Evolutionary conservation across 768 basidiomycete species (phyloP).

Genomic region (Crepidotus variabilis): DNA sequence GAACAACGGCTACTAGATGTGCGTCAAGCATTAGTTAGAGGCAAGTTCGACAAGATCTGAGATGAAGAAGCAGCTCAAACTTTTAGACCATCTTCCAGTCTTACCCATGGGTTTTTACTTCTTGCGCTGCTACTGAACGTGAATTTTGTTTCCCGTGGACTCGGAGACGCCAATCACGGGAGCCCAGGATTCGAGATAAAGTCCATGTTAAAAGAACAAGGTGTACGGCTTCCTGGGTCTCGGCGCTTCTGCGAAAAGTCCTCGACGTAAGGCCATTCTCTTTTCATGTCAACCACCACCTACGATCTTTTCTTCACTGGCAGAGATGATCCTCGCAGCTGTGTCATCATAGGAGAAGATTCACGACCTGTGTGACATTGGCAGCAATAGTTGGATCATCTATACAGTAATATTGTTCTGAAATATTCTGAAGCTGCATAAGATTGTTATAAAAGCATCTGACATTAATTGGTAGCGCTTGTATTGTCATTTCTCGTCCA

Average conservation of each 20-base stretch:
- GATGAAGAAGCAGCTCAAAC: neutral
- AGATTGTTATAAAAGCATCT: no score
- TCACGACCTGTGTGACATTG: no score
- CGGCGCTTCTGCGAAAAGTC: conserved; percentile 22
- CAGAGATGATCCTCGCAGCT: conserved; percentile 62
- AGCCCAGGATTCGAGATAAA: conserved; percentile 35
- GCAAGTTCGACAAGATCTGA: no score
- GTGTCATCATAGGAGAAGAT: conserved; percentile 66
- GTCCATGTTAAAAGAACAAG: conserved; percentile 41
- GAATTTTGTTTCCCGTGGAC: conserved; percentile 42
- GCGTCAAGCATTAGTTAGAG: neutral
- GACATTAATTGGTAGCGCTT: no score
- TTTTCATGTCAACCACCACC: conserved; percentile 38
- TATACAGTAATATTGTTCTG: no score
- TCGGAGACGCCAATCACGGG: conserved; percentile 48
- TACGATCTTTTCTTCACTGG: conserved; percentile 69
- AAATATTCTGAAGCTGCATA: no score
- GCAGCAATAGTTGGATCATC: no score
- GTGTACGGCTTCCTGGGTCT: conserved; percentile 24
- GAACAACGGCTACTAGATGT: neutral
- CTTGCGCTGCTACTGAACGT: conserved; percentile 46
- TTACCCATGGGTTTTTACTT: conserved; percentile 29
- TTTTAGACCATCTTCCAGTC: neutral
- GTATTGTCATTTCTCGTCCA: neutral
- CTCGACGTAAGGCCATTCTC: conserved; percentile 11